Base-by-base conservation (phyloP, 2,329 filamentous ascomycete species). In the Cladosporium austrohemisphaericum region DNA sequence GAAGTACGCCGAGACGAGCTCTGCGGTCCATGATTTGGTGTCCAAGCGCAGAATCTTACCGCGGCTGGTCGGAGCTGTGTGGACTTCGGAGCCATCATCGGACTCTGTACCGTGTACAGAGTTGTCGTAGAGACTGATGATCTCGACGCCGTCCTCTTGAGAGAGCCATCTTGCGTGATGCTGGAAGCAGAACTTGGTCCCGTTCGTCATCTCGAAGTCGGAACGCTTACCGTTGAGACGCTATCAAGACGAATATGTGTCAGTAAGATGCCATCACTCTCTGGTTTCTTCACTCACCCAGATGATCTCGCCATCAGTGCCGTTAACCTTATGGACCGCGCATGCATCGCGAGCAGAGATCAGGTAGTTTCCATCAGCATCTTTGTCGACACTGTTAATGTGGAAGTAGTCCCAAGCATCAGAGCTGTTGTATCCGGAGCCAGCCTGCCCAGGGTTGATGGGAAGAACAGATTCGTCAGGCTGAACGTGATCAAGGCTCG, bases 341-440 rank as follows among this genome's bases (percentile, higher is more conserved):
- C 69, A 70, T 44, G 71, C 68, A 56, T 77, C 69, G 2, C 76
- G 71, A 1, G 72, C 69, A 0, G 76, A 80, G 32, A 80, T 66
- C 11, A 79, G 57, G 50, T 75, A 80, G 54, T 78, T 71, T 3
- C 75, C 74, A 1, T 68, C 58, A 0, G 59, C 52, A 40, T 71
- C 69, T 57, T 77, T 76, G 57, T 76, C 73, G 26, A 79, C 62
- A 40, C 74, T 74, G 61, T 78, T 77, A 60, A 79, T 72, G 59
- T 77, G 75, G 60, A 76, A 75, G 60, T 70, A 76, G 54, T 77
- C 74, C 62, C 68, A 76, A 1, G 71, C 68, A 19, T 68, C 66
- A 38, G 60, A 57, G 22, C 63, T 60, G 18, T 66, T 63, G 53
- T 71, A 56, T 16, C 69, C 71, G n/a, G 66, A 67, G n/a, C 71